A percentile compares a stretch with the other conserved stretches of the same genome.
Conservation (phyloP, 2,329 filamentous ascomycete species). For the Eutypella sp. region DNA sequence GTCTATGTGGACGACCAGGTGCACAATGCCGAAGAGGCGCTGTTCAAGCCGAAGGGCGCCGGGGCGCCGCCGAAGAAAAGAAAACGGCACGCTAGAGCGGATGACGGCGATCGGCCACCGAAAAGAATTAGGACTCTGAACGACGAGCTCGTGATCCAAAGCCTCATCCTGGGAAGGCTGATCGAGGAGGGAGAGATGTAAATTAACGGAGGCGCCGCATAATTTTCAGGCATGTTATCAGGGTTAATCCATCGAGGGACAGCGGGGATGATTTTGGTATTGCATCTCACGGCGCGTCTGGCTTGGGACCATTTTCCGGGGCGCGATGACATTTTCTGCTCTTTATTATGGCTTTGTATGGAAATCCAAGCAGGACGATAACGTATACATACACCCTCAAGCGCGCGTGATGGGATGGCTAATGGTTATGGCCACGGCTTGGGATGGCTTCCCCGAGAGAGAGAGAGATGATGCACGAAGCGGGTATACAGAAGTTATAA, state of each 20-base stretch:
- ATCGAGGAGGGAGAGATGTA: slow-evolving; percentile 56
- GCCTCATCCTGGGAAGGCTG: slow-evolving; percentile 78
- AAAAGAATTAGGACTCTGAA: slow-evolving; percentile 63
- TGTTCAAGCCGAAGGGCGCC: slow-evolving; percentile 34
- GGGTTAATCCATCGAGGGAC: too few species aligned
- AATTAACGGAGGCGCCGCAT: slow-evolving; percentile 14
- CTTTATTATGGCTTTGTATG: neutral
- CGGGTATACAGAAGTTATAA: too few species aligned
- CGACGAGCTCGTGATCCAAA: slow-evolving; percentile 88
- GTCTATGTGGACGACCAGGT: slow-evolving; percentile 68
- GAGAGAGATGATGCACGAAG: too few species aligned
- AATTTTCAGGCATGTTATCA: too few species aligned
- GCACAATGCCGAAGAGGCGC: slow-evolving; percentile 45
- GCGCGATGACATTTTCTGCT: neutral
- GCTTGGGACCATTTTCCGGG: neutral
- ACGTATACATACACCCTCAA: neutral
- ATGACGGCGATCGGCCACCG: slow-evolving; percentile 32
- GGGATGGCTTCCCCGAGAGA: too few species aligned
- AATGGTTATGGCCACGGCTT: neutral
- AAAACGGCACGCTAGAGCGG: slow-evolving; percentile 36
- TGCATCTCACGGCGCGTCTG: neutral
- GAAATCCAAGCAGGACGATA: too few species aligned
- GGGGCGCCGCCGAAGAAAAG: slow-evolving; percentile 36
- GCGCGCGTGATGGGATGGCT: neutral
- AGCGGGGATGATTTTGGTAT: neutral